Evolutionary conservation across 495 filamentous ascomycete species (phyloP).

Genomic region (Aspergillus incahuasiensis): DNA sequence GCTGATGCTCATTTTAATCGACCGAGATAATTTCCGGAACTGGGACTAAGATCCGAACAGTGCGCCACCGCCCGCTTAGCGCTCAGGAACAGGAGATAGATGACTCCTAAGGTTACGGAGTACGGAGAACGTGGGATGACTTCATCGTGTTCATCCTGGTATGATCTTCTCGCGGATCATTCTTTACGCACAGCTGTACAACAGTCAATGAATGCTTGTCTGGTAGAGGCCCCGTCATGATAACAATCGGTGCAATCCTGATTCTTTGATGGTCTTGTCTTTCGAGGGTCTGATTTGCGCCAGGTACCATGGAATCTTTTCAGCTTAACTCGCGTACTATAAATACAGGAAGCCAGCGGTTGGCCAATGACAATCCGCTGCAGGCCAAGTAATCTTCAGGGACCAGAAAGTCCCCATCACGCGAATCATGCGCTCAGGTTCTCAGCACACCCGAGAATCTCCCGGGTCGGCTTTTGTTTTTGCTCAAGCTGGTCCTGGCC

Average conservation of each 20-base stretch:
- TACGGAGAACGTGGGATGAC: constrained; percentile 12
- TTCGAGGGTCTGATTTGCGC: not conserved
- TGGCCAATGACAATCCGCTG: not conserved
- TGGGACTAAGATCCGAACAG: constrained; percentile 7
- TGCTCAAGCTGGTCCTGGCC: not conserved
- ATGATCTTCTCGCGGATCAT: constrained; percentile 10
- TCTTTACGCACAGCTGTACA: not conserved
- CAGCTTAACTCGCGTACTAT: constrained; percentile 2
- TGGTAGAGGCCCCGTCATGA: not conserved
- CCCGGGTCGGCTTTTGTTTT: not conserved
- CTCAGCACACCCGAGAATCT: constrained; percentile 1
- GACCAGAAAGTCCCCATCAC: not conserved
- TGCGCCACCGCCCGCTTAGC: constrained; percentile 9
- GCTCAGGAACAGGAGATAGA: constrained; percentile 22
- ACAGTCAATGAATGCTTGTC: not conserved
- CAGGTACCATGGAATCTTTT: constrained; percentile 2
- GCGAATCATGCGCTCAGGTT: not conserved
- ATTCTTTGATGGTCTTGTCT: not conserved
- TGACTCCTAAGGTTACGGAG: no score
- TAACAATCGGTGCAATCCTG: not conserved
- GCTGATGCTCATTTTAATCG: not conserved
- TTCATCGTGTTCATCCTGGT: not conserved
- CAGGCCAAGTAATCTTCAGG: not conserved
- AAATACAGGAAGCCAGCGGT: not conserved
- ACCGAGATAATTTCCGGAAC: not conserved